Evolutionary conservation across 2,329 filamentous ascomycete species (phyloP), one percentile per base, ranked within the genome.

Genomic region (Purpureocillium takamizusanense): DNA sequence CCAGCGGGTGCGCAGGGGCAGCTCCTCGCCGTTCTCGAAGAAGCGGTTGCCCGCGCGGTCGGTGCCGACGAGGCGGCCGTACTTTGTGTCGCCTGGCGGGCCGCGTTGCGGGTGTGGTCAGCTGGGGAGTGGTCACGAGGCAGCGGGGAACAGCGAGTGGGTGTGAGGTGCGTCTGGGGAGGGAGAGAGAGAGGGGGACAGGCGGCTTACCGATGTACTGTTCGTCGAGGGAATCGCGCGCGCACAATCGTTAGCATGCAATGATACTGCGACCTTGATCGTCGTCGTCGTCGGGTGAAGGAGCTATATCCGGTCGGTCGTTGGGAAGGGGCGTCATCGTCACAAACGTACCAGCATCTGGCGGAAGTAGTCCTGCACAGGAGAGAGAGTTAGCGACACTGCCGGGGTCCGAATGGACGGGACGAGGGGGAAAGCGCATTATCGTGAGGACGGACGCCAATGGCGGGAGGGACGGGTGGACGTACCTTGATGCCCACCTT

Each of bases 21-120:
- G 74, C 65, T 98, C 92, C 60, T 97, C 88, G 56, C 78, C 65
- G 72, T 98, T 95, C 75, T 98, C 92, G 62, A 78, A 98, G 75
- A 76, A 98, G 70, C 95, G 97, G 79, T 98, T 98, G 63, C 92
- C 94, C 60, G 81, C 94, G 63, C 81, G 78, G 70, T 98, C 92
- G 56, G 69, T 76, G 53, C 83, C 92, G 49, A 98, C 78, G 50
- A 94, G 73, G 32, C 77, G 80, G 56, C 92, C 94, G 57, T 84
- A 81, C 72, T 98, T 98, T 65, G 92, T 98, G 68, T 98, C 92
- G 70, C 90, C 89, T 92, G 59, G 7, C n/a, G 14, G 7, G 29
- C n/a, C n/a, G n/a, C n/a, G n/a, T n/a, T n/a, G n/a, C n/a, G n/a
- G n/a, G n/a, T n/a, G n/a, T n/a, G n/a, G n/a, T n/a, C n/a, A n/a